phyloP scores from a whole-genome alignment of 176 grass and related monocot species.

The Eragrostis curvula region DNA sequence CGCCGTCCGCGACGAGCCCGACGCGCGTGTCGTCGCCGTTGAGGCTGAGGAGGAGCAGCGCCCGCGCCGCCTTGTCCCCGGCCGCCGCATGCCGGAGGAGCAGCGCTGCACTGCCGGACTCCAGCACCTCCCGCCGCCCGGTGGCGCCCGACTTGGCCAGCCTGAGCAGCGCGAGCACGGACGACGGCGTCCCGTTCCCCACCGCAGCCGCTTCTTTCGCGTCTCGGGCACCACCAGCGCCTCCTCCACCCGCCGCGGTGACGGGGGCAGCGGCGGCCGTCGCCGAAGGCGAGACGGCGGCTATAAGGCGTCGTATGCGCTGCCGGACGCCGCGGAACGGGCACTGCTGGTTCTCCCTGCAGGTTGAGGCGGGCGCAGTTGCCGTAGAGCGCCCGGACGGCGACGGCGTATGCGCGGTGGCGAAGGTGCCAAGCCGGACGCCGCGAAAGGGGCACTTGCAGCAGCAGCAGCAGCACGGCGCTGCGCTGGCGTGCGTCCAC shows the following conservation, averaged over 20 bases:
- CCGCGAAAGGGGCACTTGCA: no score
- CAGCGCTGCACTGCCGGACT: constrained; percentile 60
- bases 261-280: not conserved
- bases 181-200: not conserved
- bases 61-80: constrained; percentile 46
- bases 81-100: constrained; percentile 65
- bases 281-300: constrained; percentile 45
- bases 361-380: no score
- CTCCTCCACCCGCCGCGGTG: not conserved
- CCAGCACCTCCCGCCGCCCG: constrained; percentile 57
- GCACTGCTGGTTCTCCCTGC: no score
- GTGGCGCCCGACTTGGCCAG: constrained; percentile 56
- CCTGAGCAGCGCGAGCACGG: constrained; percentile 25
- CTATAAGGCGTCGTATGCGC: constrained; percentile 81
- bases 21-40: constrained; percentile 83
- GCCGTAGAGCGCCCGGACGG: no score
- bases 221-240: not conserved
- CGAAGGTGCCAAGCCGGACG: no score
- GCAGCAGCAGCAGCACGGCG: no score
- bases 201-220: not conserved
- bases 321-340: no score
- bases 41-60: constrained; percentile 67
- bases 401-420: no score
- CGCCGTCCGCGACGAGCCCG: constrained; percentile 76
- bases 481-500: no score